A percentile compares a stretch with the other conserved stretches of the same genome.
phyloP scores from a whole-genome alignment of 768 basidiomycete species.

The Auriscalpium microsporum region DNA sequence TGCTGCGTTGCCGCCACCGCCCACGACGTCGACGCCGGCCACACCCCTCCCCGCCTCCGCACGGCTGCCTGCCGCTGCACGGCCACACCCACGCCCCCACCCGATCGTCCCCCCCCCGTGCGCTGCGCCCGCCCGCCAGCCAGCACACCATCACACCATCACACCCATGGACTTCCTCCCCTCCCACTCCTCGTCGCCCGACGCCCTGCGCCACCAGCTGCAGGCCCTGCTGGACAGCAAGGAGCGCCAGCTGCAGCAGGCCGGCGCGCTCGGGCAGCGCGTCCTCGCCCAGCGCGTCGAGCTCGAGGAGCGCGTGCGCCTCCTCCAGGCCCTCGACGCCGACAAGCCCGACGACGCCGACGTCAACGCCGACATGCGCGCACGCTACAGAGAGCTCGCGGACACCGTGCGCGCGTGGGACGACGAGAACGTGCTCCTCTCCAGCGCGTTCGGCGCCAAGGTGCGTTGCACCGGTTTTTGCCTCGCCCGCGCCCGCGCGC shows the following conservation, averaged over 20 bases:
- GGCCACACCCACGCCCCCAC: not conserved
- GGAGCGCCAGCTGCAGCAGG: slow-evolving; percentile 86
- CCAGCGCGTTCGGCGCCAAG: slow-evolving; percentile 56
- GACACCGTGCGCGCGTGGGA: slow-evolving; percentile 75
- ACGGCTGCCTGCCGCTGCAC: not conserved
- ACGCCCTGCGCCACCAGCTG: slow-evolving; percentile 31
- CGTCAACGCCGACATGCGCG: slow-evolving; percentile 58
- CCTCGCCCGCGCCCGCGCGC: too few relatives aligned
- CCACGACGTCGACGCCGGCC: not conserved
- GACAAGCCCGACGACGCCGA: slow-evolving; percentile 58
- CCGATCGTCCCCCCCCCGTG: not conserved
- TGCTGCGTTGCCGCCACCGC: not conserved
- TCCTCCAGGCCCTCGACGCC: slow-evolving; percentile 63
- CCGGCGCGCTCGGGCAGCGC: slow-evolving; percentile 88
- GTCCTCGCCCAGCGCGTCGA: slow-evolving; percentile 91
- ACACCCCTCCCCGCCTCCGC: not conserved
- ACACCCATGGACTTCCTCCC: slow-evolving; percentile 10
- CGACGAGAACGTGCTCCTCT: slow-evolving; percentile 67
- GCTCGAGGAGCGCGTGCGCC: slow-evolving; percentile 79
- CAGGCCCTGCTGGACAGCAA: slow-evolving; percentile 73
- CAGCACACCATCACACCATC: slow-evolving; percentile 7
- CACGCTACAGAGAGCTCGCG: slow-evolving; percentile 68
- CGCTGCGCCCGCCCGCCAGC: not conserved
- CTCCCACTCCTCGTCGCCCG: slow-evolving; percentile 13
- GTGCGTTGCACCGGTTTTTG: slow-evolving; percentile 32